These are phyloP conservation scores for Morella rubra DNA, from an alignment of 306 rosid species.

Conservation along the genomic window DNA sequence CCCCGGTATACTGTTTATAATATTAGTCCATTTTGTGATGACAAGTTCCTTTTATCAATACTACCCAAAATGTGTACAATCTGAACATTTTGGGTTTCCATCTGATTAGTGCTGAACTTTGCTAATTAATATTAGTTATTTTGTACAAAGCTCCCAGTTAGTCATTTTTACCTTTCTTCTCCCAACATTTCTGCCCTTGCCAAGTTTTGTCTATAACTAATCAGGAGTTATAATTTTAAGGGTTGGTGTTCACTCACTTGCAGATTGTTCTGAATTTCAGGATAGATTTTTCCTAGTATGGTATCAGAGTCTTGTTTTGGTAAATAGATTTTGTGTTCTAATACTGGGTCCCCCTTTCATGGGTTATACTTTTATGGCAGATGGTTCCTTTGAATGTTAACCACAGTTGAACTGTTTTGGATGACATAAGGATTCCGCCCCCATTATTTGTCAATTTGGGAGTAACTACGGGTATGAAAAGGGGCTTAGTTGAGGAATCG, in stretches of 20 bases:
- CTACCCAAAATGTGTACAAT: background rate
- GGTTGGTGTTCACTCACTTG: background rate
- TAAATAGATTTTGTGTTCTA: background rate
- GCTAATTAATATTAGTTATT: background rate
- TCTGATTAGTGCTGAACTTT: slow-evolving; percentile 7
- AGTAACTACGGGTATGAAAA: background rate
- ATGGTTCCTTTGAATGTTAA: background rate
- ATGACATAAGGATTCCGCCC: background rate
- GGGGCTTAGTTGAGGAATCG: background rate
- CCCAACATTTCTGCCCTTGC: background rate
- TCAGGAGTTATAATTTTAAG: background rate
- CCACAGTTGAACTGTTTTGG: background rate
- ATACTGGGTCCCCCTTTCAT: background rate
- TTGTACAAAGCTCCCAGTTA: background rate
- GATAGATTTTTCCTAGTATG: background rate
- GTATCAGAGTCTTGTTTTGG: background rate
- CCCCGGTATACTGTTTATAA: slow-evolving; percentile 59
- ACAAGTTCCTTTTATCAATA: background rate
- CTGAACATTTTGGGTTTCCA: background rate
- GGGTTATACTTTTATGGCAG: background rate
- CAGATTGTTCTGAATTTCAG: background rate
- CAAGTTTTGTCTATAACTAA: background rate
- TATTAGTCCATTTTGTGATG: slow-evolving; percentile 4
- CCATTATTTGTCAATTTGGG: background rate
- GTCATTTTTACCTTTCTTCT: slow-evolving; percentile 3